Base-by-base conservation (phyloP, 306 rosid genomes). In the Sphenostylis stenocarpa region DNA sequence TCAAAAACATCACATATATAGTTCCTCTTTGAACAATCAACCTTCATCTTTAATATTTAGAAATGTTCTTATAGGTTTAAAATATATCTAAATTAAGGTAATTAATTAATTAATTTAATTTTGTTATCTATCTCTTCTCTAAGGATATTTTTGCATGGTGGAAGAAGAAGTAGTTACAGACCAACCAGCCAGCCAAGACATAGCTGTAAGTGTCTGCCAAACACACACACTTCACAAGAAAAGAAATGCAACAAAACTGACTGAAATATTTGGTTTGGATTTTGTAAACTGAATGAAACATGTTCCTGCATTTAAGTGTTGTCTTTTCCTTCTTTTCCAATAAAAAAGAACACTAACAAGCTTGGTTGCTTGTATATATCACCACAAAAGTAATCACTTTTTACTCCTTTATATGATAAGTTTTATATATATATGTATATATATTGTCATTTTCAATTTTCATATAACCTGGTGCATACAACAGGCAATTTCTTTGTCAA, bases 211-310 rank as follows among this genome's bases (percentile, higher is more conserved):
- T 63, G 38, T 74, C 81, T 55, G 58, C 60, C 41, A 12, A 57
- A 71, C 63, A 78, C 62, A 17, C 12, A 26, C 39, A 28, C 9
- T 28, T 3, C 29, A 31, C 47, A 48, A 7, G 28, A 6, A n/a
- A 34, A 1, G 41, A 75, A 26, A 69, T 83, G 79, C 74, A 80
- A 55, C 71, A 48, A 67, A 60, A 48, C 6, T 56, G 45, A 68
- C 17, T 36, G 14, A 23, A 21, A 66, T 23, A 14, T 39, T 61
- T 52, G 10, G 14, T 70, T 70, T 49, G 34, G 60, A 79, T 75
- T 84, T 78, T 47, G 45, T 38, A 63, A 29, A 75, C 72, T 82
- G 76, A 62, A 58, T 67, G 79, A 28, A 57, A 33, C 38, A 38
- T 47, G 9, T 23, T 49, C 67, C 53, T 23, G 24, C 60, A 23